Conservation (phyloP, 176 grass and related monocot genomes). For the Chrysopogon serrulatus region DNA sequence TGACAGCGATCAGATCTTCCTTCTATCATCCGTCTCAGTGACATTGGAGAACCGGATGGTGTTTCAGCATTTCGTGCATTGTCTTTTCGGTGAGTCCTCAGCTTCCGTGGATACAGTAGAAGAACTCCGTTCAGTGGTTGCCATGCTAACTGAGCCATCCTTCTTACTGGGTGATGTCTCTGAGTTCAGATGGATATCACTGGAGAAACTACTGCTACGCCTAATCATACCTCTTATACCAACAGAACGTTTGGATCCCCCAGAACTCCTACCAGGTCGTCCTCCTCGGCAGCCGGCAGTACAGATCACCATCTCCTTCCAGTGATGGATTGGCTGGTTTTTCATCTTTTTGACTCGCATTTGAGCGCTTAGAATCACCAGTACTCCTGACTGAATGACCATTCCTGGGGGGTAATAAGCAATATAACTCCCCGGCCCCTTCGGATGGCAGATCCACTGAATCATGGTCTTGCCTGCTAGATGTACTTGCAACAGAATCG, state of each 20-base stretch:
- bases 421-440: conserved; percentile 56
- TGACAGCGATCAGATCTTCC: conserved; percentile 38
- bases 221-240: conserved; percentile 26
- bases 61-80: conserved; percentile 23
- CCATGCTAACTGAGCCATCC: conserved; percentile 26
- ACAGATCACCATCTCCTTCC: conserved; percentile 24
- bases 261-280: conserved; percentile 17
- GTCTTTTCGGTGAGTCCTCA: conserved; percentile 4
- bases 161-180: conserved; percentile 30
- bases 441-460: conserved; percentile 14
- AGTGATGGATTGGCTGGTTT: background rate
- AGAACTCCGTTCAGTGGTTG: conserved; percentile 9
- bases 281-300: conserved; percentile 23
- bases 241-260: conserved; percentile 31
- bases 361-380: conserved; percentile 40
- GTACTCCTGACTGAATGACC: conserved; percentile 32
- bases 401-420: conserved; percentile 49
- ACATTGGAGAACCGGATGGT: conserved; percentile 27
- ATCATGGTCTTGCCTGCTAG: conserved; percentile 23
- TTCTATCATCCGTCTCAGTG: conserved; percentile 50
- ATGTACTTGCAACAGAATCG: conserved; percentile 38
- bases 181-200: conserved; percentile 23
- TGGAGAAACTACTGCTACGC: conserved; percentile 44
- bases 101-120: conserved; percentile 14
- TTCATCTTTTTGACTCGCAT: background rate